Conservation (phyloP, 2,329 filamentous ascomycete genomes). For the Colletotrichum liaoningense region DNA sequence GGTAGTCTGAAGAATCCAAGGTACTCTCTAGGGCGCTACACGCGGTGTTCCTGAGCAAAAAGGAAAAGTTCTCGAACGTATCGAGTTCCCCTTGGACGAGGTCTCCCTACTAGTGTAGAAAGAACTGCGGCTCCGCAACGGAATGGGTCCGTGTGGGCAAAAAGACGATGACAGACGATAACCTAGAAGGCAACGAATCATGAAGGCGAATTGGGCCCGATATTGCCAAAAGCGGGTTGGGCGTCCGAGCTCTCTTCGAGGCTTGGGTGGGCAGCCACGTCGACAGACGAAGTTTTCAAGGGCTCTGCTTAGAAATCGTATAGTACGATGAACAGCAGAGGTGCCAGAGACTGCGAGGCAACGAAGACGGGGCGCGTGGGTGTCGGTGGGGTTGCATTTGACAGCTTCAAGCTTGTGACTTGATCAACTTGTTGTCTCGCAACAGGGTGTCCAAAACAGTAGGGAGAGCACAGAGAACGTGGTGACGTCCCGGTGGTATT, state of each 20-base stretch:
- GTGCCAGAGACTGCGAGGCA: conserved; percentile 20
- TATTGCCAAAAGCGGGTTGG: background rate
- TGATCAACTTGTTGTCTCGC: background rate
- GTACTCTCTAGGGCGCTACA: background rate
- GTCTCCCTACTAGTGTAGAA: background rate
- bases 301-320: conserved; percentile 32
- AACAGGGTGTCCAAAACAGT: background rate
- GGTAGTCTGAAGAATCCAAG: background rate
- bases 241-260: background rate
- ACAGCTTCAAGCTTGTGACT: background rate
- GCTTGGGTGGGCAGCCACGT: conserved; percentile 10
- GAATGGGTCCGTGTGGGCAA: background rate
- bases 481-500: conserved; percentile 9
- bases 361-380: conserved; percentile 21
- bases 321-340: conserved; percentile 16
- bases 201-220: background rate
- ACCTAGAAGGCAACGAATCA: conserved; percentile 10
- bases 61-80: conserved; percentile 16
- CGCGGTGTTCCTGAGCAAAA: conserved; percentile 16
- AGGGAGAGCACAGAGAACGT: background rate
- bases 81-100: background rate
- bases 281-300: conserved; percentile 5
- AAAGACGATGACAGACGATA: background rate
- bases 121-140: conserved; percentile 1
- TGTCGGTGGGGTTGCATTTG: background rate